A percentile compares a stretch with the other conserved stretches of the same genome.
These are phyloP conservation scores for Dissoconium aciculare DNA, from an alignment of 2,329 filamentous ascomycete species.

Conservation along the genomic window DNA sequence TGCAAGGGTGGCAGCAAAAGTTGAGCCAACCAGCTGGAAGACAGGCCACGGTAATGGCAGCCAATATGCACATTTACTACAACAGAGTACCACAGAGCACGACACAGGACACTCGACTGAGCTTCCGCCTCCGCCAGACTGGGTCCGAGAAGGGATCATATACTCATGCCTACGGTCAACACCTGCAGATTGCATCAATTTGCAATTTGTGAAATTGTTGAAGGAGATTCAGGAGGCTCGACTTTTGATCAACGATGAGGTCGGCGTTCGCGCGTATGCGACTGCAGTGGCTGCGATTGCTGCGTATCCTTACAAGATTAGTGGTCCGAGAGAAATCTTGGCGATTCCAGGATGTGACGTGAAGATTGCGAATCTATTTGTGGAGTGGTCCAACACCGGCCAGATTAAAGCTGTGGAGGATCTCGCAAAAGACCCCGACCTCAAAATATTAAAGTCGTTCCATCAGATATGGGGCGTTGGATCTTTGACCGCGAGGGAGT, in stretches of 20 bases:
- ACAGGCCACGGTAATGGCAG: conserved; percentile 19
- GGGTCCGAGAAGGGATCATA: conserved; percentile 44
- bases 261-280: conserved; percentile 75
- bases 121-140: conserved; percentile 55
- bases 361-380: conserved; percentile 64
- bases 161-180: conserved; percentile 76
- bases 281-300: conserved; percentile 70
- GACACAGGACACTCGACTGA: conserved; percentile 38
- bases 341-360: conserved; percentile 62
- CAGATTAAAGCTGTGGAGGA: conserved; percentile 48
- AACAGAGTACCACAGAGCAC: conserved; percentile 64
- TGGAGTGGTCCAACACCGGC: conserved; percentile 54
- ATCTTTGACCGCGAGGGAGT: conserved; percentile 62
- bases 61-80: conserved; percentile 37
- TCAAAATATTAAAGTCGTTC: conserved; percentile 54
- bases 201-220: conserved; percentile 57
- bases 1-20: conserved; percentile 11
- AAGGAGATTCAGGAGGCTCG: conserved; percentile 59
- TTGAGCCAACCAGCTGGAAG: conserved; percentile 15
- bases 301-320: conserved; percentile 55
- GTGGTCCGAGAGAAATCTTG: conserved; percentile 28
- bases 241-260: conserved; percentile 55
- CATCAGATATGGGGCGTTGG: conserved; percentile 89
- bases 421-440: conserved; percentile 47
- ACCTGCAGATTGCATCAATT: conserved; percentile 54